Evolutionary conservation across 2,329 filamentous ascomycete species (phyloP), one percentile per base, ranked within the genome.

Genomic region (Colletotrichum echinochloae): DNA sequence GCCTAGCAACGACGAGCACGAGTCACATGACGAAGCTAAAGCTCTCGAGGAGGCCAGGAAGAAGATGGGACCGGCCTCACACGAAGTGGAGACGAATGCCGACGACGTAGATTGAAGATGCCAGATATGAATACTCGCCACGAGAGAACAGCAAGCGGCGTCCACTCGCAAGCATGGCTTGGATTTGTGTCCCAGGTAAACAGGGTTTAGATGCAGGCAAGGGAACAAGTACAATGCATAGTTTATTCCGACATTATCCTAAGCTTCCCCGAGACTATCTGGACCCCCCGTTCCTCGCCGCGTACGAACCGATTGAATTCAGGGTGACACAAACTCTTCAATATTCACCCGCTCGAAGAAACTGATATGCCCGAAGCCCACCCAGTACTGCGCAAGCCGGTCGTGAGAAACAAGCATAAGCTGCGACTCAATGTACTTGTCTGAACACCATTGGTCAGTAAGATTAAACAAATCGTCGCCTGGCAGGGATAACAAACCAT

Each of bases 381-480:
- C 83, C 95, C 95, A 98, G 77, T 94, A 92, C 77, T 95, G 93
- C 2, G 94, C 95, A 65, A 98, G 79, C 49, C 87, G 86, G 77
- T 97, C 85, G n/a, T 90, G 87, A 2, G 92, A 94, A 48, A 97
- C 86, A 44, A 98, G 85, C 59, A 97, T 90, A 28, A 98, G 85
- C 74, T 95, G 90, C 0, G 91, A 91, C 3, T 90, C 84, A 60
- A 95, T 92, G 75, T 90, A 97, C 69, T 87, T 87, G 75, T 94
- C 93, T 95, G 62, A 4, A 69, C n/a, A 30, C 23, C 1, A 39
- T 39, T 44, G 46, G 46, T 60, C 26, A 70, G 46, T 39, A 30
- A n/a, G 9, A 20, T 33, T 51, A 12, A 35, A 54, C 20, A 5
- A 26, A 11, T 23, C 16, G 23, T 33, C 7, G 48, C 33, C 18